Conservation (phyloP, 2,329 filamentous ascomycete species). For the Colletotrichum sp. region DNA sequence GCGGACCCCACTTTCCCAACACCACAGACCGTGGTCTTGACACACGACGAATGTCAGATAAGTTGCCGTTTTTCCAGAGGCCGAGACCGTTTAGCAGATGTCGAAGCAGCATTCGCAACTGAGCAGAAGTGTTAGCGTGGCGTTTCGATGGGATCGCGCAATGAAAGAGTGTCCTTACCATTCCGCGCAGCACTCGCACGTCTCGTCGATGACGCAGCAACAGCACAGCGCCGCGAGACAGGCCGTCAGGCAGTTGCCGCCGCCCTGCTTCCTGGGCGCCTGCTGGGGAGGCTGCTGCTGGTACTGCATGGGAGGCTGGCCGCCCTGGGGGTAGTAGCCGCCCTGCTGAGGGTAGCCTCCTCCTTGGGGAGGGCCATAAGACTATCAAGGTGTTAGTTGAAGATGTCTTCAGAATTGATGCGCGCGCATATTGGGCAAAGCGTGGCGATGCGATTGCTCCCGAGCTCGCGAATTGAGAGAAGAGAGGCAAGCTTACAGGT, state of each 20-base stretch:
- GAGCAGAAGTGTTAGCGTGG: background rate
- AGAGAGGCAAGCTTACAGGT: slow-evolving; percentile 34
- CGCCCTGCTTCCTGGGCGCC: slow-evolving; percentile 31
- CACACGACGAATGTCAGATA: background rate
- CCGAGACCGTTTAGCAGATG: slow-evolving; percentile 17
- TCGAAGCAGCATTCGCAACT: slow-evolving; percentile 42
- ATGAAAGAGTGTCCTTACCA: slow-evolving; percentile 34
- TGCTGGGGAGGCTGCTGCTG: slow-evolving; percentile 38
- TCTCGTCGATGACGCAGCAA: slow-evolving; percentile 55
- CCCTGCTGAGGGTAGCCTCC: slow-evolving; percentile 31
- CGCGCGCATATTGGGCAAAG: background rate
- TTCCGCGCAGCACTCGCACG: slow-evolving; percentile 48
- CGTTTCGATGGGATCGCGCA: background rate
- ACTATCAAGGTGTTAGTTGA: slow-evolving; percentile 23
- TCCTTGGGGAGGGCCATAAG: slow-evolving; percentile 31
- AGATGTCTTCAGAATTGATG: background rate
- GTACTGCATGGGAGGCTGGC: slow-evolving; percentile 48
- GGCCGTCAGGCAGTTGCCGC: slow-evolving; percentile 47
- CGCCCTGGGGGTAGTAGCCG: slow-evolving; percentile 32
- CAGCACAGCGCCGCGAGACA: slow-evolving; percentile 56
- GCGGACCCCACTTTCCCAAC: background rate
- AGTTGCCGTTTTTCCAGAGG: background rate
- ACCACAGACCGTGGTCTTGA: background rate
- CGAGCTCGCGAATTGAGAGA: background rate
- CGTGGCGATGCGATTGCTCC: background rate